Percentiles rank a stretch among this genome's conserved stretches.
Conservation (phyloP, 73 alveolate species). For the Paramecium biaurelia region DNA sequence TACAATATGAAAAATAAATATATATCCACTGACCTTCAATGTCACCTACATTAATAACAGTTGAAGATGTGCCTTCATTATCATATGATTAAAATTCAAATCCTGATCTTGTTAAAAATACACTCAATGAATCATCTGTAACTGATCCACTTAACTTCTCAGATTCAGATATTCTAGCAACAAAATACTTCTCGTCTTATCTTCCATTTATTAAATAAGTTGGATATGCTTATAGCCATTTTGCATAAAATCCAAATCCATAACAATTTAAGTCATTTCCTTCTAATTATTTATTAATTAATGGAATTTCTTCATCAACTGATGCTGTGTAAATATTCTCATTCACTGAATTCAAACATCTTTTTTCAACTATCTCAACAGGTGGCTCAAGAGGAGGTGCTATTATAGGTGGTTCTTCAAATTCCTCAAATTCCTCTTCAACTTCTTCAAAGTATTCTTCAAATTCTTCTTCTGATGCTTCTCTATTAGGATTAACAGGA, state of each 20-base stretch:
- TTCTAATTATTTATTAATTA: not conserved
- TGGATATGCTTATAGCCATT: slow-evolving; percentile 19
- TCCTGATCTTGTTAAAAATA: not conserved
- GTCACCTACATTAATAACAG: not conserved
- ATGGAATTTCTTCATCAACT: not conserved
- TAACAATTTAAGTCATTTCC: not conserved
- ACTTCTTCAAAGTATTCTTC: slow-evolving; percentile 19
- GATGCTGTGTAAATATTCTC: not conserved
- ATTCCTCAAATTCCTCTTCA: slow-evolving; percentile 27
- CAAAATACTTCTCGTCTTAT: not conserved
- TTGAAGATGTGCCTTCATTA: not conserved
- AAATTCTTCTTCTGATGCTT: not conserved
- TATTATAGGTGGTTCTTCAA: slow-evolving; percentile 16
- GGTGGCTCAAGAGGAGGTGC: not conserved
- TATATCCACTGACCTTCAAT: slow-evolving; percentile 34
- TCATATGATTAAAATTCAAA: not conserved
- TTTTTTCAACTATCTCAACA: not conserved
- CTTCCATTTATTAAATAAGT: not conserved
- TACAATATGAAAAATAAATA: not conserved
- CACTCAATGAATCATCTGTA: not conserved
- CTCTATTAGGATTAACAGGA: not conserved
- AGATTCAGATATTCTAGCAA: not conserved
- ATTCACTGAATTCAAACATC: not conserved
- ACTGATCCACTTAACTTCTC: not conserved
- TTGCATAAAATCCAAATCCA: slow-evolving; percentile 41